A percentile compares a stretch with the other conserved stretches of the same genome.
Conservation (phyloP, 345 rosid genomes). For the Syzygium jambos region DNA sequence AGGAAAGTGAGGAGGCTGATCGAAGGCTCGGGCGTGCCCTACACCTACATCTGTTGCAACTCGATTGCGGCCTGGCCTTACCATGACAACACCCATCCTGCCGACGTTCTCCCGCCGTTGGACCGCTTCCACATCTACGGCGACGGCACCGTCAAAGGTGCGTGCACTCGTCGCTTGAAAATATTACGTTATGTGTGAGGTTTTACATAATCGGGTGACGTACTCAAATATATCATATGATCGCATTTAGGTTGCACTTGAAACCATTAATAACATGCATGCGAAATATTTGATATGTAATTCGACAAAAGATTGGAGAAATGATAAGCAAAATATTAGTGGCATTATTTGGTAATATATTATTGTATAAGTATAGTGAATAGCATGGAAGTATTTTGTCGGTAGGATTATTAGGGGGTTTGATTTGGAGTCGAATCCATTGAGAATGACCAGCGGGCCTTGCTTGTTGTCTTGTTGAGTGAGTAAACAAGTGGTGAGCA, state of each 20-base stretch:
- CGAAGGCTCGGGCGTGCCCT: slow-evolving; percentile 33
- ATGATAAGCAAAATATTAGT: not conserved
- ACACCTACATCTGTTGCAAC: slow-evolving; percentile 63
- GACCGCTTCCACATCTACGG: slow-evolving; percentile 52
- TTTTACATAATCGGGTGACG: not conserved
- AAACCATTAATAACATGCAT: not conserved
- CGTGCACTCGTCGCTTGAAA: not conserved
- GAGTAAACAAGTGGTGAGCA: not conserved
- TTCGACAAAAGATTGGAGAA: not conserved
- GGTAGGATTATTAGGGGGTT: not conserved
- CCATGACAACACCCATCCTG: slow-evolving; percentile 47
- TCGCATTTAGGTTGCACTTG: not conserved
- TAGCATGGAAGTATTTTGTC: not conserved
- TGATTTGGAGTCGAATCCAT: not conserved
- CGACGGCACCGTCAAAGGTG: slow-evolving; percentile 55
- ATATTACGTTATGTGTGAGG: not conserved
- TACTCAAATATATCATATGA: not conserved
- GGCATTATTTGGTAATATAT: not conserved
- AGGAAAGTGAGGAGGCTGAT: slow-evolving; percentile 27
- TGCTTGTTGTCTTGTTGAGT: not conserved
- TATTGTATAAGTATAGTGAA: not conserved
- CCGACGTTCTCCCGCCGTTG: slow-evolving; percentile 46
- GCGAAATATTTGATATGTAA: not conserved
- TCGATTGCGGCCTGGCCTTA: slow-evolving; percentile 78
- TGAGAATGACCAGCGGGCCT: not conserved